Base-by-base conservation (phyloP, 1,284 basidiomycete genomes). In the Leccinum angustisporum region DNA sequence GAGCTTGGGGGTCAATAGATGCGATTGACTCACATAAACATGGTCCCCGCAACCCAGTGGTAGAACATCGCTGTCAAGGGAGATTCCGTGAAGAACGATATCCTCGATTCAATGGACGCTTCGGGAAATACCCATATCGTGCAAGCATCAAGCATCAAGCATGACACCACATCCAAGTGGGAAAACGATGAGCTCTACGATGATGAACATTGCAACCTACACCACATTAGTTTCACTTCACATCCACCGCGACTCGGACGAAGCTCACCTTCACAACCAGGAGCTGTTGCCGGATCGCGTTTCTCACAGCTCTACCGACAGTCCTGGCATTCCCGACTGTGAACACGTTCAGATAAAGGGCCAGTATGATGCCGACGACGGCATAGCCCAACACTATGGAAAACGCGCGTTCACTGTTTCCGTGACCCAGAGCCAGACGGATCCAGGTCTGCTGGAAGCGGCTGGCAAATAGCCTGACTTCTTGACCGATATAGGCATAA, bases 11-110 rank as follows among this genome's bases (percentile, higher is more conserved):
- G 18, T 27, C 5, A 43, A 30, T 3, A 57, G 21, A 14, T 60
- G 33, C 46, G 10, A 56, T 27, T 13, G 5, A 68, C 79, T 58
- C 66, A 91, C 91, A 94, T 94, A 81, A 92, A 97, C 86, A 95
- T 90, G 0, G 95, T 98, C 5, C 97, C 97, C 16, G 90, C 84
- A 16, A 97, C 84, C 95, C 96, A 98, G 66, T 94, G 91, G 61
- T 94, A 90, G 73, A 98, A 97, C 63, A 86, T 83, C 11, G 90
- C 86, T 0, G 91, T 90, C 59, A 94, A 75, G 0, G 93, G 92
- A 3, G 86, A 86, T 70, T 85, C 87, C 54, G 77, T 76, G 75
- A 87, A 83, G 80, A 88, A 94, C 3, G 77, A 80, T n/a, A 82
- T 66, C 43, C 86, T 81, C 9, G 86, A 83, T 18, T 81, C 75